phyloP scores from a whole-genome alignment of 2,329 filamentous ascomycete species.

The Achaetomium macrosporum region DNA sequence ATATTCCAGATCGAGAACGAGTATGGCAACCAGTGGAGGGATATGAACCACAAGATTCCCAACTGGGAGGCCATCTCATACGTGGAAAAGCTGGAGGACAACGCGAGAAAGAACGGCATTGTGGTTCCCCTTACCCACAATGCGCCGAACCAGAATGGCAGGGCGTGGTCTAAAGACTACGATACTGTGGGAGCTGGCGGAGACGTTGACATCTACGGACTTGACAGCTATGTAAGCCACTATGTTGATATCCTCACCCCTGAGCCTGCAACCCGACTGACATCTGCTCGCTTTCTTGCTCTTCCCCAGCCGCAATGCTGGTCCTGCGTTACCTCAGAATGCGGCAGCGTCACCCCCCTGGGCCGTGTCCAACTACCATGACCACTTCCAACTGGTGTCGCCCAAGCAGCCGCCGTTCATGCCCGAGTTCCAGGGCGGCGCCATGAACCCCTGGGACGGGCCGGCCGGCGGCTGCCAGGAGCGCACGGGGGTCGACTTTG shows the following conservation, averaged over 20 bases:
- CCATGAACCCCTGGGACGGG: not conserved
- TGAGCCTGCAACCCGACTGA: not conserved
- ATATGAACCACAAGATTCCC: not conserved
- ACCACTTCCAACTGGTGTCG: not conserved
- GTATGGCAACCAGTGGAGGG: not conserved
- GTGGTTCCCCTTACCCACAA: slow-evolving; percentile 1
- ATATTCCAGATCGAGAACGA: slow-evolving; percentile 9
- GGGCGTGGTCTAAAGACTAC: slow-evolving; percentile 4
- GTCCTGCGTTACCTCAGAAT: not conserved
- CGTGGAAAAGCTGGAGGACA: slow-evolving; percentile 1
- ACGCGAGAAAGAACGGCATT: not conserved
- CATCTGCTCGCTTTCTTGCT: not conserved
- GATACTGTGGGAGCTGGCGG: slow-evolving; percentile 3
- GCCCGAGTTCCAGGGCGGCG: slow-evolving; percentile 6
- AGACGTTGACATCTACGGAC: slow-evolving; percentile 1
- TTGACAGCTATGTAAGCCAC: slow-evolving; percentile 4
- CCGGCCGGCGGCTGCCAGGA: not conserved
- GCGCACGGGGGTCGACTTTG: not conserved
- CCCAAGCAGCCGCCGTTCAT: slow-evolving; percentile 2
- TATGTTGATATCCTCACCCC: not conserved
- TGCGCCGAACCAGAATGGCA: not conserved
- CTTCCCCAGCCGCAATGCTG: slow-evolving; percentile 7
- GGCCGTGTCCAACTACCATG: not conserved
- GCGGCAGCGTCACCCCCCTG: slow-evolving; percentile 1
- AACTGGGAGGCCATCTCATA: slow-evolving; percentile 1